Base-by-base conservation (phyloP, 441 rosid species). In the Adansonia madagascariensis region DNA sequence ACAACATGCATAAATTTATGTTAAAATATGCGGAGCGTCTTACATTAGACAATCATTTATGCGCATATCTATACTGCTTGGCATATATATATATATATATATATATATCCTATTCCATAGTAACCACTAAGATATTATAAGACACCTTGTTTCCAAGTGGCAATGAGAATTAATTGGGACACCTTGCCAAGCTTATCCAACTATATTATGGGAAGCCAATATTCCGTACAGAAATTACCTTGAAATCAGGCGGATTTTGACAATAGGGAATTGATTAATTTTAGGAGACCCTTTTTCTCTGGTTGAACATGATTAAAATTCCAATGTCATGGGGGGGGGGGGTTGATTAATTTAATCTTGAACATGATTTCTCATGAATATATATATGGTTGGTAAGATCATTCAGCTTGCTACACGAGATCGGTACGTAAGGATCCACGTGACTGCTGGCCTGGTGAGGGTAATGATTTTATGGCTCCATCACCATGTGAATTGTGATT, bases 401-500 rank as follows among this genome's bases (percentile, higher is more conserved):
- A 24, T 24, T 24, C 0, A 24, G 27, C 27, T 24, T 24, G 27
- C 27, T 24, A 24, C 27, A 24, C 27, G 27, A 24, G 27, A 24
- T 24, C 27, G 27, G 1, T 24, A 24, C 27, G 27, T 24, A 24
- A 24, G 27, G 27, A 24, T 24, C 27, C 27, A 24, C 27, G 27
- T 24, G 27, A 24, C 27, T 24, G 27, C 27, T 24, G 27, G 27
- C 27, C 27, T 24, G 27, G 27, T 24, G 27, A 24, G 27, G 27
- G 27, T 24, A 24, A 24, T 24, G 27, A 24, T 24, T 24, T 24
- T 24, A 24, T 24, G 27, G 27, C 27, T 24, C 27, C 27, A 24
- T 24, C 27, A 24, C 27, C 67, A 62, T 62, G 67, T 62, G 67
- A 62, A 31, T 14, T 62, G 67, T 62, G 67, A 24, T 60, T 60